Base-by-base conservation (phyloP, 495 filamentous ascomycete genomes). In the Penicillium herquei region DNA sequence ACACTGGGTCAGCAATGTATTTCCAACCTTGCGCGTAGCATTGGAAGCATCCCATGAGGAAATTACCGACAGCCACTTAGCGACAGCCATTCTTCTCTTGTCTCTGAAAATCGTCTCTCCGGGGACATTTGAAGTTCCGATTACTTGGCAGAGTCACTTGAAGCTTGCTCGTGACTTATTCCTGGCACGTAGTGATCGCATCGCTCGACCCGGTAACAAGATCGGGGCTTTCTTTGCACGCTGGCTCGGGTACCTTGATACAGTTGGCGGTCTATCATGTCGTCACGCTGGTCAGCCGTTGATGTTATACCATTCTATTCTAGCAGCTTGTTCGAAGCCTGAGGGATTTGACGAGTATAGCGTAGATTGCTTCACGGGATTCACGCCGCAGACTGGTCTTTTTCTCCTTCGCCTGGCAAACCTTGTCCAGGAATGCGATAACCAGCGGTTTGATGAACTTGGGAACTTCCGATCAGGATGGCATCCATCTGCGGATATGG, bases 81-180 rank as follows among this genome's bases (percentile, higher is more conserved):
- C 91, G 9, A 90, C 91, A 0, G 88, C 90, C 3, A 91, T 96
- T 52, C 90, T 96, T 88, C 76, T 96, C 33, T 81, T 90, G 6
- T 93, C 90, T 1, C 75, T 94, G 44, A 87, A 96, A 59, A 95
- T 96, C 40, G 86, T 96, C 40, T 91, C 88, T 3, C 91, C 91
- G 7, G 87, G 85, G 49, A 87, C 89, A 2, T 93, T 96, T 59
- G 83, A 84, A 46, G 82, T 89, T 4, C 83, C 86, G 3, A 82
- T 87, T 30, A 72, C 82, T 0, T 96, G 91, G 91, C 87, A 90
- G 57, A 84, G 78, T 32, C 90, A 94, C 68, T 78, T 96, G 7
- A 83, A 84, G 37, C 81, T 89, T 30, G 90, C 91, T 0, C 83
- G 90, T 5, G 82, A 85, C 57, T 84, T 96, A 54, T 91, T 94